A percentile compares a stretch with the other conserved stretches of the same genome.
These are phyloP conservation scores for Pseudevernia furfuracea DNA, from an alignment of 495 filamentous ascomycete genomes.

Conservation along the genomic window DNA sequence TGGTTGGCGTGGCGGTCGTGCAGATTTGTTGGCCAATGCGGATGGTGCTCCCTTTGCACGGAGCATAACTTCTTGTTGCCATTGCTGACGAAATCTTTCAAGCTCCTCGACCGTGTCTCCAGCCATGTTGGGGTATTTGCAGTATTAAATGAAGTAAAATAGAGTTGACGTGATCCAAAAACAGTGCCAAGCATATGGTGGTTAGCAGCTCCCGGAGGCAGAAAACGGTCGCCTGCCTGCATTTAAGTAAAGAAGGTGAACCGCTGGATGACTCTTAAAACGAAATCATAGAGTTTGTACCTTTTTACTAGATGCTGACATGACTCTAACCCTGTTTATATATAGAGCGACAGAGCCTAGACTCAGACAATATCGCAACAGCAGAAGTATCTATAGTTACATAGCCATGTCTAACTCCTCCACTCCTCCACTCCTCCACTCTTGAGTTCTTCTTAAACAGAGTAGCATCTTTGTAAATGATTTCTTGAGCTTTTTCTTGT, in stretches of 20 bases:
- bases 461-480: background rate
- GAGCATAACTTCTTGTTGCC: conserved; percentile 70
- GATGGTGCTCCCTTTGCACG: conserved; percentile 34
- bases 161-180: background rate
- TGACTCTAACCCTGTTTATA: too few species aligned
- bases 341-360: too few species aligned
- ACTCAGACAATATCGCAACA: background rate
- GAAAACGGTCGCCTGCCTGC: background rate
- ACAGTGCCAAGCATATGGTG: background rate
- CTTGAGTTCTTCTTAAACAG: background rate
- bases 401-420: too few species aligned
- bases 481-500: background rate
- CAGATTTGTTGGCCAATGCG: conserved; percentile 24
- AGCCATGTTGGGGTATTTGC: conserved; percentile 30
- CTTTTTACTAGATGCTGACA: conserved; percentile 9
- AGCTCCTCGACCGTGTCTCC: conserved; percentile 58
- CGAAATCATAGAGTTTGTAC: background rate
- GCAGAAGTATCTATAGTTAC: background rate
- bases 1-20: conserved; percentile 25
- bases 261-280: too few species aligned
- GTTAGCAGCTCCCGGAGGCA: background rate
- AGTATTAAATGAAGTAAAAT: too few species aligned
- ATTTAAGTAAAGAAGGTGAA: too few species aligned
- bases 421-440: background rate
- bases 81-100: conserved; percentile 71